These are phyloP conservation scores for Bretziella fagacearum DNA, from an alignment of 2,329 filamentous ascomycete genomes.

Conservation along the genomic window DNA sequence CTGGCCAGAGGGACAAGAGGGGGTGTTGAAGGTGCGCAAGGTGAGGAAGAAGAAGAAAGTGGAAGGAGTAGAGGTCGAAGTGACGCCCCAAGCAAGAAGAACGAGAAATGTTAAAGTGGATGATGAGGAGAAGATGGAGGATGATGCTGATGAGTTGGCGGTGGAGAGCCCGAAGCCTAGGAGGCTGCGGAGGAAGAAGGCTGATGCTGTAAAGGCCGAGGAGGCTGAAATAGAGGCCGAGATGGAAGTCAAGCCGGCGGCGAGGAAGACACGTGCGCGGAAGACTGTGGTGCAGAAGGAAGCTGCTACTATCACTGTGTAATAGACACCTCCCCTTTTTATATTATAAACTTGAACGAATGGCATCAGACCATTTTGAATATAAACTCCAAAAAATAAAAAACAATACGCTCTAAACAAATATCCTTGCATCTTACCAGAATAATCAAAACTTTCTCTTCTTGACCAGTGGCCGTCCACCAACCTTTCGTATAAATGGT, in stretches of 20 bases:
- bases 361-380: no score
- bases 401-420: no score
- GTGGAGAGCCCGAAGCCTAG: not conserved
- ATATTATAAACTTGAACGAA: no score
- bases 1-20: conserved; percentile 79
- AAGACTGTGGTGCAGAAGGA: not conserved
- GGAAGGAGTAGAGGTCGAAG: conserved; percentile 1
- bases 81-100: not conserved
- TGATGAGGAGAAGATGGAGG: not conserved
- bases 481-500: conserved; percentile 5
- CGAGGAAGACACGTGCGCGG: not conserved
- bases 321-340: no score
- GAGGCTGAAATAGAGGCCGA: not conserved
- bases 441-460: conserved; percentile 11
- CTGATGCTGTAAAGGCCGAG: not conserved
- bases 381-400: no score
- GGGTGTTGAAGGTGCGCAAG: conserved; percentile 75
- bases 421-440: no score
- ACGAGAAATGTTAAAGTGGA: not conserved
- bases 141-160: not conserved
- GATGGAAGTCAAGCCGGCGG: not conserved
- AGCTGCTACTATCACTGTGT: not conserved
- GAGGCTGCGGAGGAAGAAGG: not conserved
- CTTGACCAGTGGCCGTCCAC: conserved; percentile 10
- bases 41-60: conserved; percentile 35